Percentiles rank a stretch among this genome's conserved stretches.
These are phyloP conservation scores for Aphanoascus verrucosus DNA, from an alignment of 2,329 filamentous ascomycete species.

Conservation along the genomic window DNA sequence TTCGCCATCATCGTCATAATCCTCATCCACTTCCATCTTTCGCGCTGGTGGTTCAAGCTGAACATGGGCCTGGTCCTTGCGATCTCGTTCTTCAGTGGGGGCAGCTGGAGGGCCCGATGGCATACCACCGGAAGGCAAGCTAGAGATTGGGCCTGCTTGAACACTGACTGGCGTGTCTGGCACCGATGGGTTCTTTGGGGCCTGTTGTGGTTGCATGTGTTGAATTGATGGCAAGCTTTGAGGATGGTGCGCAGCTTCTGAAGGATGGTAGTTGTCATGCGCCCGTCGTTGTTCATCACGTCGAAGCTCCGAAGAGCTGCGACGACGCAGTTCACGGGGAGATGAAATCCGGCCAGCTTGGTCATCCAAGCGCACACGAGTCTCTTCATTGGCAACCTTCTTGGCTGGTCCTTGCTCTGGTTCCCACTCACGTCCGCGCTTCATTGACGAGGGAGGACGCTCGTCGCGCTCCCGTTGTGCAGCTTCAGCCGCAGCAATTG, in stretches of 20 bases:
- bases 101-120: constrained; percentile 15
- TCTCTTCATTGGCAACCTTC: constrained; percentile 83
- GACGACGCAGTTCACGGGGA: constrained; percentile 57
- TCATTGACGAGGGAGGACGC: constrained; percentile 67
- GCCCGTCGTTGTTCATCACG: constrained; percentile 60
- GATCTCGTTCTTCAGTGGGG: constrained; percentile 45
- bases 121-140: constrained; percentile 32
- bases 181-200: constrained; percentile 49
- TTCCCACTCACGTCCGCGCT: constrained; percentile 88
- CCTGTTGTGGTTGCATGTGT: constrained; percentile 37
- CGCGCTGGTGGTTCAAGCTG: constrained; percentile 71
- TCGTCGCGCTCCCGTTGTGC: constrained; percentile 57
- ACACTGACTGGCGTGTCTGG: constrained; percentile 31
- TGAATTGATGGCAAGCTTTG: constrained; percentile 47
- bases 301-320: constrained; percentile 63
- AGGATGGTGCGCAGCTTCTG: constrained; percentile 80
- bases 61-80: constrained; percentile 37
- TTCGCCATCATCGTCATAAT: constrained; percentile 90
- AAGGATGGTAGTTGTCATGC: constrained; percentile 77
- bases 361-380: constrained; percentile 74
- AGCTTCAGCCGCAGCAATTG: constrained; percentile 57
- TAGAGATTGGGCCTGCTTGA: constrained; percentile 31
- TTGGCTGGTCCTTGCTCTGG: constrained; percentile 60
- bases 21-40: constrained; percentile 94
- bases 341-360: constrained; percentile 52